Conservation (phyloP, 768 basidiomycete species). For the Lentinula sp. region DNA sequence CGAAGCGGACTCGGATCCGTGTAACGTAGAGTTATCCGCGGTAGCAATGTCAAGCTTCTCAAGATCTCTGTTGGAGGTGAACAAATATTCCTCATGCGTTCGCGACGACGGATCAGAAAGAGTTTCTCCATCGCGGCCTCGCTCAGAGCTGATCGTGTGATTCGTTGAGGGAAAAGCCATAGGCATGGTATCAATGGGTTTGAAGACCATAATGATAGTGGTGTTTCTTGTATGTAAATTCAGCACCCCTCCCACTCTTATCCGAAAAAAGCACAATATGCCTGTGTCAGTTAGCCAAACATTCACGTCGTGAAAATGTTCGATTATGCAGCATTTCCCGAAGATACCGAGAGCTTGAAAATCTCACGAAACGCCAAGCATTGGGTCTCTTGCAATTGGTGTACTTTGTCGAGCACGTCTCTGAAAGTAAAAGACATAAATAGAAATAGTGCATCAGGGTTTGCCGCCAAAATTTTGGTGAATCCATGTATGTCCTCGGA, state of each 20-base stretch:
- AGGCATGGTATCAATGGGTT: not conserved
- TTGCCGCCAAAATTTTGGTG: not conserved
- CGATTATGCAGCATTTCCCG: not conserved
- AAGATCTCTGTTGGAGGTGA: not conserved
- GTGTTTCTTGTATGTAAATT: not conserved
- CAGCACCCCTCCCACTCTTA: not conserved
- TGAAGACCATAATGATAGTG: not conserved
- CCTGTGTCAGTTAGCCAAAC: not conserved
- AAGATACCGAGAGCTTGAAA: not conserved
- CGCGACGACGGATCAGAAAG: not conserved
- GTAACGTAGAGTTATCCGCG: not conserved
- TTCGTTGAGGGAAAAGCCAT: not conserved
- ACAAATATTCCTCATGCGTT: not conserved
- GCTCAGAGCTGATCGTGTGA: not conserved
- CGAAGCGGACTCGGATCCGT: not conserved
- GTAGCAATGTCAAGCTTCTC: not conserved
- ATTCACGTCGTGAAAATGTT: not conserved
- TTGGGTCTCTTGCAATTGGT: not conserved
- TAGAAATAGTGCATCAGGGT: not conserved
- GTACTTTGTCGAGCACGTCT: not conserved
- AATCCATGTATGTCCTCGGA: not conserved
- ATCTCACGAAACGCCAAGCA: not conserved
- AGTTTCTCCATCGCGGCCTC: not conserved
- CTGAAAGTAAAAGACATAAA: not conserved
- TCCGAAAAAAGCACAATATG: not conserved